A percentile compares a stretch with the other conserved stretches of the same genome.
phyloP scores from a whole-genome alignment of 495 filamentous ascomycete species.

The Aspergillus asperescens region DNA sequence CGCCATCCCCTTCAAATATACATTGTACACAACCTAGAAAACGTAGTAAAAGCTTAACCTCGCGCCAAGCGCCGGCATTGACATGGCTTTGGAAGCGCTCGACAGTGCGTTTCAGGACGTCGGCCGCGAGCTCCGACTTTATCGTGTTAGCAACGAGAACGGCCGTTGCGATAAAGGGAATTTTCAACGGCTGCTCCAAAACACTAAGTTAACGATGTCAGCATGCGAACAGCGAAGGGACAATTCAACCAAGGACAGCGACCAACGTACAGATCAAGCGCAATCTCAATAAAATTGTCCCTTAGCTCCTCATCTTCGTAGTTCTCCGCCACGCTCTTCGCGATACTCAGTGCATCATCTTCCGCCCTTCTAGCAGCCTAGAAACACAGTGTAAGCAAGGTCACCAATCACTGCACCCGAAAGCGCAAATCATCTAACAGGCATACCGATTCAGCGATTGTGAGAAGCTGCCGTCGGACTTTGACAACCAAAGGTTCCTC shows the following conservation, averaged over 20 bases:
- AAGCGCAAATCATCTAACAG: conserved; percentile 4
- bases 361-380: conserved; percentile 70
- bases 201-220: conserved; percentile 32
- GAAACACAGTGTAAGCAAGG: conserved; percentile 16
- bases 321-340: conserved; percentile 68
- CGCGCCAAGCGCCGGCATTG: conserved; percentile 71
- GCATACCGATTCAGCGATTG: conserved; percentile 76
- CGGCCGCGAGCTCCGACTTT: conserved; percentile 63
- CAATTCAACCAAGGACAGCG: neutral
- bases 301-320: conserved; percentile 74
- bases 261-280: conserved; percentile 64
- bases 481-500: conserved; percentile 71
- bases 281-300: conserved; percentile 61
- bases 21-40: conserved; percentile 79
- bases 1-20: conserved; percentile 72
- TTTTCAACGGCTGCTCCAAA: conserved; percentile 92
- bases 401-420: neutral
- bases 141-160: conserved; percentile 68
- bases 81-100: conserved; percentile 56
- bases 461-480: conserved; percentile 73
- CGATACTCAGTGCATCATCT: conserved; percentile 73
- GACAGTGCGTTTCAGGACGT: conserved; percentile 59
- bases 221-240: neutral
- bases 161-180: conserved; percentile 82
- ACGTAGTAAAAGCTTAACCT: conserved; percentile 83